phyloP scores from a whole-genome alignment of 306 rosid genomes.

The Lotus japonicus region DNA sequence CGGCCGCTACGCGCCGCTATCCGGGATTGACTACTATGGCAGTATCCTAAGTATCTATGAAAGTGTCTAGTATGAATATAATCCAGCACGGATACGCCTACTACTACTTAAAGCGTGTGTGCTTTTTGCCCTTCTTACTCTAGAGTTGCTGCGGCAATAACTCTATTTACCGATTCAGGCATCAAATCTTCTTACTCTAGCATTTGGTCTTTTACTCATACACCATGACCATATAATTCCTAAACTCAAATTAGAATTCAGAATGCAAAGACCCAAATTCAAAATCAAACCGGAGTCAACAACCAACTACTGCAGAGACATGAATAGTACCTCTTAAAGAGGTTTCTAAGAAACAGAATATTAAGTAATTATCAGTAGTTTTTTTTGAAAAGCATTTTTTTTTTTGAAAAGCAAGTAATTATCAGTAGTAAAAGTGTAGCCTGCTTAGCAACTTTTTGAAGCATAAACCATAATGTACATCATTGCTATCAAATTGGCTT shows the following conservation, averaged over 20 bases:
- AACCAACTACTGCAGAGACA: not conserved
- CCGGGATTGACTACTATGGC: no score
- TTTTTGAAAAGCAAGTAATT: no score
- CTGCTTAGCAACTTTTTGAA: not conserved
- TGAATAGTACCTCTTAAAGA: not conserved
- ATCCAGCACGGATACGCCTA: not conserved
- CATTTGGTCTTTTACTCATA: not conserved
- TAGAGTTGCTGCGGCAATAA: not conserved
- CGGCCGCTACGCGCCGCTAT: no score
- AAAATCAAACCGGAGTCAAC: not conserved
- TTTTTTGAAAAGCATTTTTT: no score
- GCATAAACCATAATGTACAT: not conserved
- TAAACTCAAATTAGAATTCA: not conserved
- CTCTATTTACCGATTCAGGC: constrained; percentile 1
- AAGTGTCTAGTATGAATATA: not conserved
- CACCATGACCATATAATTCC: not conserved
- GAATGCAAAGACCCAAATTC: not conserved
- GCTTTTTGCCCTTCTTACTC: not conserved
- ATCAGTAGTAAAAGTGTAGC: not conserved
- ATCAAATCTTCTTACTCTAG: not conserved
- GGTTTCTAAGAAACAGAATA: not conserved
- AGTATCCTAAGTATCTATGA: not conserved
- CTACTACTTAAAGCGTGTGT: not conserved
- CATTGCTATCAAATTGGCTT: constrained; percentile 8
- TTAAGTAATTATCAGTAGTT: not conserved